Evolutionary conservation across 148 eudicot species (phyloP).

Genomic region (Nepenthes gracilis): DNA sequence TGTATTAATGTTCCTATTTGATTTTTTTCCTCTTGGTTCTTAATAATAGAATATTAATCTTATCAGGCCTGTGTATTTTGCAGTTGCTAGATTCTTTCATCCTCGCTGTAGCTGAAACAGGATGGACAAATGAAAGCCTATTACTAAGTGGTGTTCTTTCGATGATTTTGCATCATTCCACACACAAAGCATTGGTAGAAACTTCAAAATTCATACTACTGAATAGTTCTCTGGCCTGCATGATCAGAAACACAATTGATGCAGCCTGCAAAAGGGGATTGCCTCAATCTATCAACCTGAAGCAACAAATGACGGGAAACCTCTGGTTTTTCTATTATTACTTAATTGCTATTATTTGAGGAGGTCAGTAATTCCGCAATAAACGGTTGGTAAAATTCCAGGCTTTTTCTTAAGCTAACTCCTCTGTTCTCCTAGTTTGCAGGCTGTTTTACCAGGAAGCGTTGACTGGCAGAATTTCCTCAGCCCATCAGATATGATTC

Average conservation of each 20-base stretch:
- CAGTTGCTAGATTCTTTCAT: conserved; percentile 57
- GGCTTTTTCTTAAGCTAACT: conserved; percentile 6
- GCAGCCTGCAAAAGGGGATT: conserved; percentile 53
- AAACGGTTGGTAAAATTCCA: not conserved
- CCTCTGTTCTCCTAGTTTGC: conserved; percentile 30
- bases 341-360: conserved; percentile 47
- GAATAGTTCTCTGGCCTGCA: conserved; percentile 43
- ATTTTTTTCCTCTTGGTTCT: not conserved
- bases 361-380: conserved; percentile 37
- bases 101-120: conserved; percentile 21
- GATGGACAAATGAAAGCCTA: conserved; percentile 56
- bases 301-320: conserved; percentile 44
- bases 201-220: conserved; percentile 59
- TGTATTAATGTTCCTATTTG: not conserved
- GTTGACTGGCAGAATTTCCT: conserved; percentile 40
- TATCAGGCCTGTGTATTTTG: conserved; percentile 1
- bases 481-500: conserved; percentile 14
- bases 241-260: conserved; percentile 28
- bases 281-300: conserved; percentile 43
- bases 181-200: conserved; percentile 43
- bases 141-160: conserved; percentile 48
- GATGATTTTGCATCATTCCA: conserved; percentile 68
- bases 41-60: not conserved
- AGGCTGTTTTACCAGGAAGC: conserved; percentile 49
- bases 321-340: conserved; percentile 42